phyloP scores from a whole-genome alignment of 345 rosid genomes.

The Raphanus raphanistrum region DNA sequence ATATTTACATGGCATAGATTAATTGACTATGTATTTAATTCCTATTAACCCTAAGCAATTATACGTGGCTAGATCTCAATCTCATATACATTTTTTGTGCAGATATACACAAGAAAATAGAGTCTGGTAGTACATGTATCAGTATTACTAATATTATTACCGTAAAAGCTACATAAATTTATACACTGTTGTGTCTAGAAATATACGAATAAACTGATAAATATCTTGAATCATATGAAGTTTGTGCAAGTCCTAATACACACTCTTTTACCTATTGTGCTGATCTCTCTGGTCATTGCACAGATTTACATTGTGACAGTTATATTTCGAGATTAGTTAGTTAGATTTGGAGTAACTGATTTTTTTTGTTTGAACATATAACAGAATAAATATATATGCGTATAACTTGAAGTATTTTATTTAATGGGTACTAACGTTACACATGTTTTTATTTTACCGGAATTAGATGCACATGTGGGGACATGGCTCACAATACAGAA shows the following conservation, averaged over 20 bases:
- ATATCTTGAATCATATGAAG: background rate
- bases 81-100: background rate
- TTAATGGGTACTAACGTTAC: background rate
- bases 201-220: background rate
- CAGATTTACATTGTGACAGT: background rate
- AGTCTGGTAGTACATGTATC: background rate
- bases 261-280: background rate
- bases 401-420: background rate
- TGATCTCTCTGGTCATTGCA: background rate
- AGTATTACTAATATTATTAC: background rate
- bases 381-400: background rate
- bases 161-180: background rate
- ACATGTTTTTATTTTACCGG: background rate
- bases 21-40: background rate
- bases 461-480: conserved; percentile 99
- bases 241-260: background rate
- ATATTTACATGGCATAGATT: background rate
- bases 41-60: conserved; percentile 15
- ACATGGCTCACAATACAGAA: conserved; percentile 95
- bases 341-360: background rate
- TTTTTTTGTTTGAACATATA: background rate
- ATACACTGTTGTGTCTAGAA: background rate
- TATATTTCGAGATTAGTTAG: background rate
- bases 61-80: conserved; percentile 13
- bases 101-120: background rate